Evolutionary conservation across 345 rosid genomes (phyloP).

Genomic region (Eucalyptus shirleyi): DNA sequence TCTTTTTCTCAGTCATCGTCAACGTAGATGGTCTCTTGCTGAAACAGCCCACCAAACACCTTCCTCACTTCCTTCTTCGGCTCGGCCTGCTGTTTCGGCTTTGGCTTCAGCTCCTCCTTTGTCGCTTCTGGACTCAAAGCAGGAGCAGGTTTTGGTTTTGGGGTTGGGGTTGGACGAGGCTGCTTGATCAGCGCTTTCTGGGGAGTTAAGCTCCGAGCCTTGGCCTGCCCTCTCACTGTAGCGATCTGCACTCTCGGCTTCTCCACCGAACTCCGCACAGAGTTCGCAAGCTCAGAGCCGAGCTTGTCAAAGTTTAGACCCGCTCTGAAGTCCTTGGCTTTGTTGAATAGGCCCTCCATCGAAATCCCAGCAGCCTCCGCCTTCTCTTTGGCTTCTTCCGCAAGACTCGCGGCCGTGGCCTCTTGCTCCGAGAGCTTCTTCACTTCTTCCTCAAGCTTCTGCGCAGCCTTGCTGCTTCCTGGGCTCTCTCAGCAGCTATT

Average conservation of each 20-base stretch:
- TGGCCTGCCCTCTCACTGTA: conserved; percentile 78
- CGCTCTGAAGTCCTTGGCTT: conserved; percentile 57
- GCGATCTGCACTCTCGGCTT: conserved; percentile 60
- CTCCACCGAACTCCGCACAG: conserved; percentile 29
- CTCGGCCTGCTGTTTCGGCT: conserved; percentile 14
- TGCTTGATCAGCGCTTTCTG: conserved; percentile 49
- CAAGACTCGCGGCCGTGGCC: conserved; percentile 38
- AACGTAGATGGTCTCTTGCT: conserved; percentile 83
- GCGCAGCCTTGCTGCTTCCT: conserved; percentile 43
- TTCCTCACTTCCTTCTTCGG: conserved; percentile 59
- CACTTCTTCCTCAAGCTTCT: conserved; percentile 35
- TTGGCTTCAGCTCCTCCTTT: neutral
- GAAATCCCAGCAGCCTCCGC: conserved; percentile 43
- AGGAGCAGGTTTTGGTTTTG: neutral
- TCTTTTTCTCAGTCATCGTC: conserved; percentile 54
- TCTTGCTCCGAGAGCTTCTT: conserved; percentile 49
- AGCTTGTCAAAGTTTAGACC: conserved; percentile 65
- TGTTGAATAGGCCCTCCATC: conserved; percentile 32
- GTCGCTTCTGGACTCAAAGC: neutral
- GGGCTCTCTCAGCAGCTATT: conserved; percentile 45
- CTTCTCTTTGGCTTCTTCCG: conserved; percentile 50
- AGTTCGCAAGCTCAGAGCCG: conserved; percentile 46
- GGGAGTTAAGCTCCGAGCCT: conserved; percentile 51
- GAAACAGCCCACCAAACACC: conserved; percentile 75
- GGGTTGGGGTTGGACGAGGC: neutral